Base-by-base conservation (phyloP, 768 basidiomycete genomes). In the Leccinum ochraceum region DNA sequence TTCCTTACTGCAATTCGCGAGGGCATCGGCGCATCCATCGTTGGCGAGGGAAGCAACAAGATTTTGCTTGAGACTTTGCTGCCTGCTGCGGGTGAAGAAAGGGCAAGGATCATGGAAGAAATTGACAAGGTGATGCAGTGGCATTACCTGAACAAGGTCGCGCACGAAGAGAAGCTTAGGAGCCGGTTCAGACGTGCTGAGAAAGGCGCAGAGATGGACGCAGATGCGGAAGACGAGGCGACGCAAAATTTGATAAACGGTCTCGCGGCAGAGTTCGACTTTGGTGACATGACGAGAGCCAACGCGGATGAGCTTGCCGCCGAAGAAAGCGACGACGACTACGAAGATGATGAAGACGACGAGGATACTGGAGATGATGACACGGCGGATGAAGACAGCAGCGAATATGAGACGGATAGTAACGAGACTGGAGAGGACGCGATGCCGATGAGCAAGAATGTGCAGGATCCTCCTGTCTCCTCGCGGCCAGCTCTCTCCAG, bases 141-240 rank as follows among this genome's bases (percentile, higher is more conserved):
- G 71, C 96, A 99, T 74, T 97, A 98, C 77, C 87, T 90, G 71
- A 83, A 95, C 61, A 99, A 99, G 78, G 80, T 98, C 28, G 81
- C 92, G 10, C 90, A 97, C 69, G 97, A 99, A 75, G 89, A 88
- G 69, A 95, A 92, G 76, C 80, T 98, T 52, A 83, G 94, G n/a
- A 81, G 89, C 51, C 82, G 95, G 42, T 95, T 99, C 73, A 85
- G 86, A 48, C 83, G 84, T 58, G 81, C 79, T 20, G 81, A 83
- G 60, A 76, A 73, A 24, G 74, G 75, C 28, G 67, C 72, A 30
- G 73, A 76, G 57, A 44, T n/a, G 49, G 86, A 84, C 50, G 84
- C 82, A 1, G 86, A 87, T 61, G 86, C 83, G 2, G 90, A 72
- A 54, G 93, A 97, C 63, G 90, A 94, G 68, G 89, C 89, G n/a